A percentile compares a stretch with the other conserved stretches of the same genome.
Conservation (phyloP, 1,284 basidiomycete species). For the Ustilago tritici region DNA sequence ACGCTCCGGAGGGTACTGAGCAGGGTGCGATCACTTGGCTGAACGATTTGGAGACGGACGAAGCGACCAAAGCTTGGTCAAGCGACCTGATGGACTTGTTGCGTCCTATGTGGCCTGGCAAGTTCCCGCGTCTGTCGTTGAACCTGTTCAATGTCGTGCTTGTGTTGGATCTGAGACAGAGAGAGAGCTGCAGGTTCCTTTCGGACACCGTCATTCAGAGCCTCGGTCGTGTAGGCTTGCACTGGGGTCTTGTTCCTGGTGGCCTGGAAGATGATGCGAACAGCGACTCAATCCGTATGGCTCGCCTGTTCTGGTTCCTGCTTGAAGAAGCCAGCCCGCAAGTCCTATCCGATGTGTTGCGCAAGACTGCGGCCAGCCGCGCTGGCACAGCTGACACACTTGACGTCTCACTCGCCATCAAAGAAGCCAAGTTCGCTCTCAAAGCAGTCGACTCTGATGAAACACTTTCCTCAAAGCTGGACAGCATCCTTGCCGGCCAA, state of each 20-base stretch:
- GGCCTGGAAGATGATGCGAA: constrained; percentile 45
- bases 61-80: constrained; percentile 48
- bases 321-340: constrained; percentile 40
- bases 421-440: constrained; percentile 45
- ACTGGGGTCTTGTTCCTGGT: constrained; percentile 62
- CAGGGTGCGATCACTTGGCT: constrained; percentile 80
- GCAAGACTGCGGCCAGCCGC: constrained; percentile 23
- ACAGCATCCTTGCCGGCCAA: constrained; percentile 16
- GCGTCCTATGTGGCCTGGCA: constrained; percentile 59
- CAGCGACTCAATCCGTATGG: constrained; percentile 35
- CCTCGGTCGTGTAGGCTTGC: constrained; percentile 52
- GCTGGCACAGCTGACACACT: constrained; percentile 16
- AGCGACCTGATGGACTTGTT: constrained; percentile 48
- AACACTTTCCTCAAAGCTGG: constrained; percentile 17
- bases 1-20: neutral
- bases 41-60: constrained; percentile 90
- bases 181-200: constrained; percentile 53
- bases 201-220: constrained; percentile 53
- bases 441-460: constrained; percentile 18
- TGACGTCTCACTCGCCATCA: constrained; percentile 34
- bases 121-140: constrained; percentile 55
- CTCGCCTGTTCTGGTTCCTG: constrained; percentile 57
- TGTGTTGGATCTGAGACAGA: constrained; percentile 55
- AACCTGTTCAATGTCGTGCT: constrained; percentile 67
- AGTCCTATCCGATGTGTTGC: constrained; percentile 40